phyloP scores from a whole-genome alignment of 208 protist species.

The Leishmania braziliensis region DNA sequence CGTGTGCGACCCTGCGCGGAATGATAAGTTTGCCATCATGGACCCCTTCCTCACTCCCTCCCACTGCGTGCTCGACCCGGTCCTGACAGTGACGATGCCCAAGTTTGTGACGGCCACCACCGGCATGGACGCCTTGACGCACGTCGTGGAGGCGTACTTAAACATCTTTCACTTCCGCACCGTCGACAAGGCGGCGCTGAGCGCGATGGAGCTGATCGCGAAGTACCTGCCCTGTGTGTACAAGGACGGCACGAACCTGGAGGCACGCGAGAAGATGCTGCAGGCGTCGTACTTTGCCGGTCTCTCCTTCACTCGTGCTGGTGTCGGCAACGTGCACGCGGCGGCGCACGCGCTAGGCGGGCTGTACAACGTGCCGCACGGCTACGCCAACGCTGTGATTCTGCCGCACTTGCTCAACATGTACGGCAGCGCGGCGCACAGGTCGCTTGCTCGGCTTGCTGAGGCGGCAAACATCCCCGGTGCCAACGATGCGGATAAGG shows the following conservation, averaged over 20 bases:
- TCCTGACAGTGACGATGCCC: slow-evolving; percentile 72
- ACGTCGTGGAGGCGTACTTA: slow-evolving; percentile 81
- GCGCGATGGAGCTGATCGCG: slow-evolving; percentile 53
- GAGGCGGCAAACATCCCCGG: slow-evolving; percentile 32
- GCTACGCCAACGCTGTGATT: slow-evolving; percentile 80
- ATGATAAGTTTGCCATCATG: slow-evolving; percentile 72
- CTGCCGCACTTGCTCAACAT: slow-evolving; percentile 71
- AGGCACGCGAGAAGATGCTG: slow-evolving; percentile 74
- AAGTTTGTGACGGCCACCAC: slow-evolving; percentile 78
- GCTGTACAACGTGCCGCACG: slow-evolving; percentile 81
- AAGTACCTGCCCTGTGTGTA: slow-evolving; percentile 55
- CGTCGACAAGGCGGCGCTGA: slow-evolving; percentile 48
- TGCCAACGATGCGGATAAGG: slow-evolving; percentile 40
- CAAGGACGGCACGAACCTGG: slow-evolving; percentile 44
- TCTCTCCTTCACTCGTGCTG: slow-evolving; percentile 84
- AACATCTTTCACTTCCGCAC: slow-evolving; percentile 51
- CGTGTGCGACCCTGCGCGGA: slow-evolving; percentile 41
- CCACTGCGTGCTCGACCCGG: slow-evolving; percentile 80
- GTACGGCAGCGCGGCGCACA: slow-evolving; percentile 46
- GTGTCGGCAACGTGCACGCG: slow-evolving; percentile 87
- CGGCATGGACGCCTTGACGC: slow-evolving; percentile 86
- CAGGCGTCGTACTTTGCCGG: slow-evolving; percentile 78
- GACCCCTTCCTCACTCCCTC: slow-evolving; percentile 63
- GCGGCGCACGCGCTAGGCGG: slow-evolving; percentile 79
- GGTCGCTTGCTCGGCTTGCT: slow-evolving; percentile 41